Base-by-base conservation (phyloP, 495 filamentous ascomycete genomes). In the Lophium mytilinum region DNA sequence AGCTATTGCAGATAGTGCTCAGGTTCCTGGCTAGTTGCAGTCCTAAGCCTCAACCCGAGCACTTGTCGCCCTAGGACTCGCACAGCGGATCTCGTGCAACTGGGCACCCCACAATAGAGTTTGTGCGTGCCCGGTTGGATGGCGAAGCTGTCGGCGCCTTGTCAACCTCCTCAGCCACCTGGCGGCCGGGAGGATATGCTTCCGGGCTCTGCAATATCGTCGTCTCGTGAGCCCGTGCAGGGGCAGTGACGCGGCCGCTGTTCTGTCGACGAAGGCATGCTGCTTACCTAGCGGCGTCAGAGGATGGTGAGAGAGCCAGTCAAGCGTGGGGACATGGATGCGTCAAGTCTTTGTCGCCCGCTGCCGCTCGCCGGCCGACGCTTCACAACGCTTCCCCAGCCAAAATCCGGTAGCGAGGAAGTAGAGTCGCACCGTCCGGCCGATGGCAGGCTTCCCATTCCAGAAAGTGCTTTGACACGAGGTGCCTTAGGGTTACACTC, bases 51-150 rank as follows among this genome's bases (percentile, higher is more conserved):
- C 45, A 21, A 47, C 37, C 39, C 55, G 21, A 50, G 35, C 34
- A 49, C 47, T 15, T 52, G 18, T 46, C 24, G 50, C 53, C 30
- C 48, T 35, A 47, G 45, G 61, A 64, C 61, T 65, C 58, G 50
- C 62, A 65, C 62, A 61, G 46, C 58, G 35, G 55, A 61, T 61
- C 55, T 65, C 53, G 62, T 65, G 55, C 53, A 55, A 58, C 54
- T 55, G 19, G 51, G 34, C 24, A 56, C 55, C 54, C 62, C 54
- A 61, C 62, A 61, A 37, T 47, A 52, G 37, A 41, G 39, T 15
- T n/a, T 21, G 36, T 47, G 50, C 41, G 47, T 51, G 45, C 50
- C 14, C 45, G 15, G 42, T 18, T 43, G 36, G 37, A 54, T 24
- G 11, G n/a, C 21, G 21, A 37, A 48, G 21, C 33, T 5, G 18